A percentile compares a stretch with the other conserved stretches of the same genome.
Conservation (phyloP, 2,329 filamentous ascomycete genomes). For the Sphaerulina musiva region DNA sequence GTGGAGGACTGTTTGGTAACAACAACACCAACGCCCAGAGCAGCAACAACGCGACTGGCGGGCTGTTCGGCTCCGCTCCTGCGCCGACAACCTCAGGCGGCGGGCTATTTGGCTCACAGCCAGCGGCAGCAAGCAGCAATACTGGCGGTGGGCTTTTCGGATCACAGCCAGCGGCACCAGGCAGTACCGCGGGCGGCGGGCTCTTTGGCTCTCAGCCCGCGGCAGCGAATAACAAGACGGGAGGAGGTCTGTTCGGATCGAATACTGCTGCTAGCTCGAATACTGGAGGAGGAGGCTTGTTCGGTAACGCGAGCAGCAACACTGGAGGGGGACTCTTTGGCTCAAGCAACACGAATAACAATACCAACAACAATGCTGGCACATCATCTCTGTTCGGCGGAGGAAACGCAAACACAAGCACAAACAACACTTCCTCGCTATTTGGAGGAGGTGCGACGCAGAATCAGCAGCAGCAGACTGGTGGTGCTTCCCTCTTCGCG, state of each 20-base stretch:
- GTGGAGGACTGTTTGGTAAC: constrained; percentile 14
- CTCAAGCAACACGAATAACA: constrained; percentile 7
- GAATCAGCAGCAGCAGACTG: constrained; percentile 7
- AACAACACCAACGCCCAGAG: constrained; percentile 11
- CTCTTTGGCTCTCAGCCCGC: constrained; percentile 30
- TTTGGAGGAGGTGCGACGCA: constrained; percentile 31
- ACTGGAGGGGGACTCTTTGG: constrained; percentile 15
- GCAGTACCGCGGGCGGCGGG: constrained; percentile 20
- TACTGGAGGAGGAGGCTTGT: constrained; percentile 5
- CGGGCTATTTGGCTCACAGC: constrained; percentile 12
- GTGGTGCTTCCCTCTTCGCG: constrained; percentile 6
- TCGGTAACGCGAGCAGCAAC: constrained; percentile 11
- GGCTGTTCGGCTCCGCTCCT: constrained; percentile 9
- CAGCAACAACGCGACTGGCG: not conserved
- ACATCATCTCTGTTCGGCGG: constrained; percentile 13
- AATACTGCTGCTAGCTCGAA: constrained; percentile 6
- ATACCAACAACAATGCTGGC: constrained; percentile 5
- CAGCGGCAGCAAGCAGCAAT: constrained; percentile 3
- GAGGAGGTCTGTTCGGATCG: not conserved
- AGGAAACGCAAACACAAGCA: constrained; percentile 14
- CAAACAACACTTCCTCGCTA: constrained; percentile 30
- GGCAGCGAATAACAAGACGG: constrained; percentile 1
- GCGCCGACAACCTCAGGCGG: constrained; percentile 7
- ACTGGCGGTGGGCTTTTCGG: constrained; percentile 15
- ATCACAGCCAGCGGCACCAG: constrained; percentile 2